Evolutionary conservation across 768 basidiomycete genomes (phyloP), one percentile per base, ranked within the genome.

Genomic region (Hygrophoropsis aurantiaca): DNA sequence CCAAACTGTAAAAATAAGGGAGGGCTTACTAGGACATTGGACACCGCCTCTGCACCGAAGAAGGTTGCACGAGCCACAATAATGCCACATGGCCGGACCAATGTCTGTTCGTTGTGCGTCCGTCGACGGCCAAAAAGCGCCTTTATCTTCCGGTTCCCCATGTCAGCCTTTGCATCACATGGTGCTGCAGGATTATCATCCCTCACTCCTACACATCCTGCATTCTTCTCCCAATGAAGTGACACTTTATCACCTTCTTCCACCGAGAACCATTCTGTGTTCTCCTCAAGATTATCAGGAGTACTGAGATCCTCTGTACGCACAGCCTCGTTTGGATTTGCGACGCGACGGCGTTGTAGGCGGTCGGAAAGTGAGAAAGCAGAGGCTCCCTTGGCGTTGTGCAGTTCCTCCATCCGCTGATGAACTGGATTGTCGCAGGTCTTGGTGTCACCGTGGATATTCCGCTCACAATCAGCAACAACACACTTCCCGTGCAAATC

Each of bases 21-120:
- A 10, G 48, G 38, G 24, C 60, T 27, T 30, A 68, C 65, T 10
- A 56, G 33, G 3, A 64, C 47, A 33, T 40, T 47, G 9, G 30
- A 40, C n/a, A 47, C 40, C 36, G 40, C 58, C 51, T 57, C 58
- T 18, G 44, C 62, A 36, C 16, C 44, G 55, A 52, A 66, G 38
- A 65, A 42, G 44, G 65, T 71, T 1, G 54, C 65, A n/a, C 58
- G 42, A 0, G 56, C 67, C 19, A 59, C 33, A 24, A 68, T 65
- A 8, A 70, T 53, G 1, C 69, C 68, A 57, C 70, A 72, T 0
- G 64, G 58, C 1, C 19, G 42, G 15, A 70, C 66, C 53, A 55
- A 56, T 2, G 68, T 53, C 44, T 69, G 50, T 30, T 70, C 63
- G 39, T 71, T 72, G 45, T 71, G 66, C 2, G 68, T 71, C 0